Percentiles rank a stretch among this genome's conserved stretches.
Evolutionary conservation across 306 rosid species (phyloP).

Genomic region (Oxytropis ochrocephala): DNA sequence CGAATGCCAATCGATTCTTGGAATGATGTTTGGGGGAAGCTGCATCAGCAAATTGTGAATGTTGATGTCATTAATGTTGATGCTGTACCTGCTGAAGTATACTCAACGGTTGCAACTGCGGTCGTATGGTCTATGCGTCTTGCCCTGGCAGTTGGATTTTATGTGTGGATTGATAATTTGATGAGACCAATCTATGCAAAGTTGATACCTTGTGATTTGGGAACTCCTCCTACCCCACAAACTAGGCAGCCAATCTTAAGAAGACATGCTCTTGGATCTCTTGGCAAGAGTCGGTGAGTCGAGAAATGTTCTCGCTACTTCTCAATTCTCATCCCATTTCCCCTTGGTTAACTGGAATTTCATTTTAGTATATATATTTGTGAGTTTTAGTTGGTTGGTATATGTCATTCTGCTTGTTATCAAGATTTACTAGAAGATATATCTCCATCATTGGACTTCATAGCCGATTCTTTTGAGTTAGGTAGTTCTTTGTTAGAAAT

Average conservation of each 20-base stretch:
- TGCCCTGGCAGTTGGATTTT: constrained; percentile 67
- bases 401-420: constrained; percentile 5
- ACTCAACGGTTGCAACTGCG: constrained; percentile 81
- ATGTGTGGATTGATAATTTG: constrained; percentile 80
- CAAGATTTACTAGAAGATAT: constrained; percentile 7
- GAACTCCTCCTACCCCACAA: constrained; percentile 59
- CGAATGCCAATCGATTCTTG: constrained; percentile 93
- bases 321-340: constrained; percentile 4
- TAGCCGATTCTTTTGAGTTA: constrained; percentile 5
- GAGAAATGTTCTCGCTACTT: constrained; percentile 8
- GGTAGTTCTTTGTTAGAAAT: constrained; percentile 6
- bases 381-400: constrained; percentile 4
- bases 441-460: background rate
- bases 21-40: constrained; percentile 94
- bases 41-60: constrained; percentile 88
- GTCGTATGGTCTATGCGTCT: constrained; percentile 94
- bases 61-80: constrained; percentile 82
- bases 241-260: constrained; percentile 40
- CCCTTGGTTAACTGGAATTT: constrained; percentile 15
- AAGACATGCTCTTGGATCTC: constrained; percentile 74
- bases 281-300: constrained; percentile 87
- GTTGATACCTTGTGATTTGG: constrained; percentile 89
- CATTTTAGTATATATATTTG: background rate
- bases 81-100: constrained; percentile 75
- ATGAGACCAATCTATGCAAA: constrained; percentile 86